Conservation (phyloP, 2,329 filamentous ascomycete genomes). For the Aspergillus piperis region DNA sequence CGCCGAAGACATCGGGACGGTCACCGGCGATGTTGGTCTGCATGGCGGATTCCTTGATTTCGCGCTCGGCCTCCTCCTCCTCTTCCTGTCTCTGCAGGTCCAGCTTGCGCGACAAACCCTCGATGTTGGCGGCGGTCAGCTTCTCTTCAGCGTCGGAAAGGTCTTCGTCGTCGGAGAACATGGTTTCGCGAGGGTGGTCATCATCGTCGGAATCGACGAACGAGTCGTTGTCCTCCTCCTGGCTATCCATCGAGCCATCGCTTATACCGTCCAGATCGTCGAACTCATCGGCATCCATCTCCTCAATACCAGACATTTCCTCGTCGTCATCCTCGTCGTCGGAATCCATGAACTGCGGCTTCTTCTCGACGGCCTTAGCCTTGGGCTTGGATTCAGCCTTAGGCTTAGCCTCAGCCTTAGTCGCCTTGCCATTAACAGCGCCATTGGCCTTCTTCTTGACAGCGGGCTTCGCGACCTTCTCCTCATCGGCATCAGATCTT, state of each 20-base stretch:
- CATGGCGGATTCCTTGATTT: slow-evolving; percentile 79
- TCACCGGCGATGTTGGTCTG: slow-evolving; percentile 92
- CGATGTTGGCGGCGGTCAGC: slow-evolving; percentile 94
- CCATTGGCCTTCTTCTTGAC: slow-evolving; percentile 38
- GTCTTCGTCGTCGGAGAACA: slow-evolving; percentile 95
- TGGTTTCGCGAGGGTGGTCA: slow-evolving; percentile 59
- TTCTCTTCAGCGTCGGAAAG: slow-evolving; percentile 85
- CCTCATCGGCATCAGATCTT: slow-evolving; percentile 49
- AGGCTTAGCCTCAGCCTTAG: slow-evolving; percentile 33
- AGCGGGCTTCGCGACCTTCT: slow-evolving; percentile 40
- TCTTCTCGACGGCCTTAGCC: slow-evolving; percentile 23
- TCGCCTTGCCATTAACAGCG: slow-evolving; percentile 22
- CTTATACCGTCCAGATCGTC: slow-evolving; percentile 46
- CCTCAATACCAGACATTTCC: slow-evolving; percentile 36
- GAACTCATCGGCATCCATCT: slow-evolving; percentile 48
- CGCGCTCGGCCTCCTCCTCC: slow-evolving; percentile 78
- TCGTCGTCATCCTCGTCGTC: slow-evolving; percentile 38
- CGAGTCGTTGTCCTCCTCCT: slow-evolving; percentile 59
- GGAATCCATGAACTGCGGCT: slow-evolving; percentile 35
- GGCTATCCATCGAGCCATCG: slow-evolving; percentile 50
- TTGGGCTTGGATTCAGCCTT: slow-evolving; percentile 28
- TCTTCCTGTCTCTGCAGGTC: slow-evolving; percentile 76
- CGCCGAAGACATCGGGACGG: slow-evolving; percentile 63
- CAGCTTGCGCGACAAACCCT: slow-evolving; percentile 80
- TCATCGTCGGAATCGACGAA: slow-evolving; percentile 73